phyloP scores from a whole-genome alignment of 495 filamentous ascomycete species.

The Penicilliopsis zonata region DNA sequence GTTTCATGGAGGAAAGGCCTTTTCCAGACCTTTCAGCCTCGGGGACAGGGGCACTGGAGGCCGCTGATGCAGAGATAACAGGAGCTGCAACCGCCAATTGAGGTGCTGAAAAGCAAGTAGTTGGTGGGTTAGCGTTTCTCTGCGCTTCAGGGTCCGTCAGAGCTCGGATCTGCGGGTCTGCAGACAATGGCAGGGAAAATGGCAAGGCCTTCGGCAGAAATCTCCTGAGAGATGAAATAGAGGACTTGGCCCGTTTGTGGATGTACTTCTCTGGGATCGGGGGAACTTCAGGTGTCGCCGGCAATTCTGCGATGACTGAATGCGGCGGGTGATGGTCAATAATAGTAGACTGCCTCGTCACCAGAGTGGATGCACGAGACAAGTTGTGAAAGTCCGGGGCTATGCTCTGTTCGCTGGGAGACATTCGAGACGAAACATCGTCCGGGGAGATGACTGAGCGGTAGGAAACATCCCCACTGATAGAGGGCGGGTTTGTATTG shows the following conservation, averaged over 20 bases:
- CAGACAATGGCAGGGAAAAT: conserved; percentile 20
- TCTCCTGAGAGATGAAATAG: conserved; percentile 23
- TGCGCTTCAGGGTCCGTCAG: conserved; percentile 22
- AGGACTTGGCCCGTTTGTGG: conserved; percentile 26
- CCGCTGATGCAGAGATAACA: conserved; percentile 1
- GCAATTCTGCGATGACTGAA: conserved; percentile 12
- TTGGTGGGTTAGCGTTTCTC: conserved; percentile 3
- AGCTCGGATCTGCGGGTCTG: conserved; percentile 31
- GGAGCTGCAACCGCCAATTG: neutral
- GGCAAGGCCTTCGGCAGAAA: conserved; percentile 26
- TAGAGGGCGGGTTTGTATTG: conserved; percentile 16
- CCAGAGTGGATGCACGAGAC: conserved; percentile 21
- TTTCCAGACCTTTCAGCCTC: too few relatives aligned
- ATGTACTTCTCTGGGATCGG: conserved; percentile 11
- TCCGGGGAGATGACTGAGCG: conserved; percentile 19
- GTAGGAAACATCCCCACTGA: conserved; percentile 17
- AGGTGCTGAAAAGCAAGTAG: conserved; percentile 1
- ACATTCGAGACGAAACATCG: conserved; percentile 12
- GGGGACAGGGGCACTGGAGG: too few relatives aligned
- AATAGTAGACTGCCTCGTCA: conserved; percentile 12
- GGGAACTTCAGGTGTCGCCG: conserved; percentile 8
- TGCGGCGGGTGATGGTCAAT: conserved; percentile 7
- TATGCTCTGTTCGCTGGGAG: conserved; percentile 13
- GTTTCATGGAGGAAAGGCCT: too few relatives aligned
- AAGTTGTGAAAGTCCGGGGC: conserved; percentile 14